Conservation (phyloP, 306 rosid genomes). For the Styphnolobium japonicum region DNA sequence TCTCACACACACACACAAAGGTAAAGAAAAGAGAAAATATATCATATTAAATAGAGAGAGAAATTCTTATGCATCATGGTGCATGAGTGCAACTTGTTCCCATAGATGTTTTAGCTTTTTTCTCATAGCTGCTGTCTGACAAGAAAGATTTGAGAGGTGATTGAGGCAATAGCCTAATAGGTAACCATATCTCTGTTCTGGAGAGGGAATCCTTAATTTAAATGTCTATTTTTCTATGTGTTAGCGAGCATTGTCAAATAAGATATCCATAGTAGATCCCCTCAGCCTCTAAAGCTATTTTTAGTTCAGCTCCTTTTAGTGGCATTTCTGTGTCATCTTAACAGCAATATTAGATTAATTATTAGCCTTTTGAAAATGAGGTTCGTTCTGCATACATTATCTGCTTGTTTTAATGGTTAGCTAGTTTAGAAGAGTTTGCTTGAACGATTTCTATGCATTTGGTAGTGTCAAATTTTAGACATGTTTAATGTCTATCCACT, state of each 20-base stretch:
- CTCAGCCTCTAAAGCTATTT: background rate
- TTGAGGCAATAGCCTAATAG: background rate
- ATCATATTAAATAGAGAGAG: background rate
- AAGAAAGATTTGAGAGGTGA: background rate
- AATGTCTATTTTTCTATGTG: background rate
- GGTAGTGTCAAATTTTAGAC: background rate
- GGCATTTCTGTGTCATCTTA: background rate
- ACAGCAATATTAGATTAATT: background rate
- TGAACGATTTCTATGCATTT: background rate
- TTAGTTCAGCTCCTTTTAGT: background rate
- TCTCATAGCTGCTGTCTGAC: background rate
- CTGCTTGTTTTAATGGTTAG: background rate
- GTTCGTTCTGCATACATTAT: background rate
- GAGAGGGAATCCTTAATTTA: background rate
- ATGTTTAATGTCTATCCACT: background rate
- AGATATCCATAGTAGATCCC: background rate
- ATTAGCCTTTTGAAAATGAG: background rate
- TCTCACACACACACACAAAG: too few relatives aligned
- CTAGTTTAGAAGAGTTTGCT: background rate
- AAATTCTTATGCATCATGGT: background rate
- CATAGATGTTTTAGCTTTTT: background rate
- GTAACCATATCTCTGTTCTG: background rate
- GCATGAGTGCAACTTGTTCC: slow-evolving; percentile 1
- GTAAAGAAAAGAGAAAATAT: too few relatives aligned
- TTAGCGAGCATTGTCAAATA: background rate